Conservation (phyloP, 306 rosid genomes). For the Mimosa pudica region DNA sequence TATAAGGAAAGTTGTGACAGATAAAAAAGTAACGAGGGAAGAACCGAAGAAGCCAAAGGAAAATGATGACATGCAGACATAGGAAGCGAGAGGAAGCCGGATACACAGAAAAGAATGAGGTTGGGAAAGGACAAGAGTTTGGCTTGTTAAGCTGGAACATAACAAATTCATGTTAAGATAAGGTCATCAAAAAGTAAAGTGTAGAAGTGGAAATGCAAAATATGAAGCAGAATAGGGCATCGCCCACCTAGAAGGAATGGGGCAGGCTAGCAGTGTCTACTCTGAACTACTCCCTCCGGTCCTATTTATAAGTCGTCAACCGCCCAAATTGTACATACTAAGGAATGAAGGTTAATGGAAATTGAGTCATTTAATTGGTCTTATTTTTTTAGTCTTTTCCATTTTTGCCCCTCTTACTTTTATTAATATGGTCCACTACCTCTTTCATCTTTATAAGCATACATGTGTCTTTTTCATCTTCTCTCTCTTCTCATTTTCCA, state of each 20-base stretch:
- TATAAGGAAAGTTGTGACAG: neutral
- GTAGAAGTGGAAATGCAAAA: neutral
- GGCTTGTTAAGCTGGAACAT: neutral
- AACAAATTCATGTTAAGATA: neutral
- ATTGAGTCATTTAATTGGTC: too few relatives aligned
- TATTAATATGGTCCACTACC: too few relatives aligned
- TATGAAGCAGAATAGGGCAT: neutral
- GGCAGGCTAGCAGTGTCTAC: neutral
- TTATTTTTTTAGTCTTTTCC: too few relatives aligned
- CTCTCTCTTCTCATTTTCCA: too few relatives aligned
- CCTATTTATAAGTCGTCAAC: too few relatives aligned
- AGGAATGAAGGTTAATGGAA: too few relatives aligned
- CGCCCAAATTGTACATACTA: too few relatives aligned
- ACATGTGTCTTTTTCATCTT: too few relatives aligned
- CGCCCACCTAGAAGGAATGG: neutral
- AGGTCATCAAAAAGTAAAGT: neutral
- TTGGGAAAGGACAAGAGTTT: neutral
- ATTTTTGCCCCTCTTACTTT: too few relatives aligned
- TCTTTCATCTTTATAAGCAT: too few relatives aligned
- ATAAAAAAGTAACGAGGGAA: neutral
- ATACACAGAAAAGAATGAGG: neutral
- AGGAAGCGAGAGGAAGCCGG: too few relatives aligned
- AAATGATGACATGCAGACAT: too few relatives aligned
- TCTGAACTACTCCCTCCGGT: neutral
- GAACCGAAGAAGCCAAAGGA: neutral